Percentiles rank a stretch among this genome's conserved stretches.
Conservation (phyloP, 208 protist species). For the Willaertia magna region DNA sequence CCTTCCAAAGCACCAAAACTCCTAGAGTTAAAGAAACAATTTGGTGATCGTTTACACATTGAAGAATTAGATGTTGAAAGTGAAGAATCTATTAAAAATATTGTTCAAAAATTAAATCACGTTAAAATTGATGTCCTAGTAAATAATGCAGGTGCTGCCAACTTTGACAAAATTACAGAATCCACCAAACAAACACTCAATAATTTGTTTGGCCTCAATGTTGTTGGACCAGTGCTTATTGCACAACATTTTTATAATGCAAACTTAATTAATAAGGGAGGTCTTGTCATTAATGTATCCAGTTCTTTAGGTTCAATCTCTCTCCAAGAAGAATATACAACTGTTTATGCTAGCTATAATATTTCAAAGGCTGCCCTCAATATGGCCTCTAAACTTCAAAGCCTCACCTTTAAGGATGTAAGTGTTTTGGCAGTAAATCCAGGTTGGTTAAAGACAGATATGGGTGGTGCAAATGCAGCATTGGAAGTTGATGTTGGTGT, state of each 20-base stretch:
- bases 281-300: neutral
- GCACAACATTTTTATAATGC: neutral
- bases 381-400: neutral
- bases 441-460: neutral
- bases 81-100: neutral
- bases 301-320: neutral
- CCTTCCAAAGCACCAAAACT: neutral
- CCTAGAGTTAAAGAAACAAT: neutral
- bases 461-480: neutral
- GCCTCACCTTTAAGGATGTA: neutral
- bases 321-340: too few species aligned
- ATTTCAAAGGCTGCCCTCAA: neutral
- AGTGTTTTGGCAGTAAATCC: neutral
- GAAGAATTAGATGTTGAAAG: neutral
- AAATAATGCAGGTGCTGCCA: neutral
- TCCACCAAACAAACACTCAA: neutral
- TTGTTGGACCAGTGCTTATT: neutral
- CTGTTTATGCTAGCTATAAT: neutral
- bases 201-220: neutral
- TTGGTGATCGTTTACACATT: neutral
- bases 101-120: neutral
- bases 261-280: neutral
- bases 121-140: neutral
- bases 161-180: neutral
- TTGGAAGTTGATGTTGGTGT: neutral